Evolutionary conservation across 164 flowering plant species (phyloP), one percentile per base, ranked within the genome.

Genomic region (Tinospora cordifolia): DNA sequence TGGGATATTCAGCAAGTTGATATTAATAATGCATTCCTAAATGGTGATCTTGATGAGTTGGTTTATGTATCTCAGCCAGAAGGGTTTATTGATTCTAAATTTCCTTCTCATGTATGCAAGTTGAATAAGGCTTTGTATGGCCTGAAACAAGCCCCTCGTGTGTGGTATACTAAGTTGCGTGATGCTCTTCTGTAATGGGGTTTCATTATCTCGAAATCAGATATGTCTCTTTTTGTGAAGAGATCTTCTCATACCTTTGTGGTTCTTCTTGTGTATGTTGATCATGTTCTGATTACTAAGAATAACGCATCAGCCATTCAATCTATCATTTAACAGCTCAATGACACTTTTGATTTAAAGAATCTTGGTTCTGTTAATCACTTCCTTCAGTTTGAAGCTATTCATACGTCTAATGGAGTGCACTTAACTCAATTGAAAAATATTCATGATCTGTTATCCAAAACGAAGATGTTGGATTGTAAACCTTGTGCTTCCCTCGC

Each of bases 101-200:
- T 1, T 30, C 36, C 36, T 1, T 30, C 36, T 30, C 36, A 30
- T 30, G 4, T 30, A 1, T 30, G 36, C 4, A 30, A 1, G 4
- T 4, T 39, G 3, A 65, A 8, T 9, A 67, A 47, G 7, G 22
- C 70, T 11, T 22, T 67, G 2, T 70, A 70, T 44, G 73, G 60
- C 7, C 41, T 71, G 10, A 71, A 71, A 63, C 73, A 62, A 44
- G 66, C 73, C 2, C 73, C 73, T 27, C 62, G 66, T 41, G 67
- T 67, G 3, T 71, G 67, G 73, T 71, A 38, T 71, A 36, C 62
- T 0, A 21, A n/a, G 27, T 30, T 71, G 0, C 62, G 66, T 5
- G 11, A 4, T 5, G 40, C 41, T 14, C 13, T 62, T 5, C 0
- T 69, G 1, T 0, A 10, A 17, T 14, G 25, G 39, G 57, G 41